These are phyloP conservation scores for Cerioporus squamosus DNA, from an alignment of 1,284 basidiomycete genomes.

Conservation along the genomic window DNA sequence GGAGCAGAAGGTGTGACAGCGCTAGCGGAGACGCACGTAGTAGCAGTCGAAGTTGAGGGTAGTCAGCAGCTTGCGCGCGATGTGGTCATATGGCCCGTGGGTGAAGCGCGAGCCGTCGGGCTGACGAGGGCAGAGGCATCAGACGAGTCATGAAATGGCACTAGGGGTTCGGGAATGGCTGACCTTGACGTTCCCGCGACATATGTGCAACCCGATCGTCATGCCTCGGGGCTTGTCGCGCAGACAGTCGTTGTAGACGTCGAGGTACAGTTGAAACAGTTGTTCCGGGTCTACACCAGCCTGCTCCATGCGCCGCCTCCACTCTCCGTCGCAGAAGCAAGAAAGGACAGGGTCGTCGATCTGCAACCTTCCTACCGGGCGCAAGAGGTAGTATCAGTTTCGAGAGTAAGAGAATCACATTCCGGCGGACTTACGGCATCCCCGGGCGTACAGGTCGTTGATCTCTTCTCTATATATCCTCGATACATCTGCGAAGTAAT, in stretches of 20 bases:
- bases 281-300: constrained; percentile 61
- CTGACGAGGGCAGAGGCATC: neutral
- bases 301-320: constrained; percentile 60
- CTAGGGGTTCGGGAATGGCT: neutral
- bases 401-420: too few species aligned
- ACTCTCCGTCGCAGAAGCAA: constrained; percentile 62
- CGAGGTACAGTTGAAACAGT: constrained; percentile 71
- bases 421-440: constrained; percentile 50
- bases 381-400: neutral
- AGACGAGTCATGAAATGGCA: neutral
- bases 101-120: constrained; percentile 61
- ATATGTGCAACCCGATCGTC: constrained; percentile 71
- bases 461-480: constrained; percentile 73
- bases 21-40: constrained; percentile 55
- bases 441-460: constrained; percentile 67
- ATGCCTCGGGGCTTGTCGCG: constrained; percentile 62
- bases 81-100: constrained; percentile 73
- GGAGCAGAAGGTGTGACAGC: neutral
- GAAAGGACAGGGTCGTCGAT: constrained; percentile 73
- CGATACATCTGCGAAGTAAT: constrained; percentile 76
- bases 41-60: constrained; percentile 71
- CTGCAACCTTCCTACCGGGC: constrained; percentile 51
- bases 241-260: constrained; percentile 69
- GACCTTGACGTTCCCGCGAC: constrained; percentile 77
- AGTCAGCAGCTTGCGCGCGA: constrained; percentile 71